Evolutionary conservation across 192 early-diverging fungal species (phyloP).

Genomic region (Neocallimastix lanati): DNA sequence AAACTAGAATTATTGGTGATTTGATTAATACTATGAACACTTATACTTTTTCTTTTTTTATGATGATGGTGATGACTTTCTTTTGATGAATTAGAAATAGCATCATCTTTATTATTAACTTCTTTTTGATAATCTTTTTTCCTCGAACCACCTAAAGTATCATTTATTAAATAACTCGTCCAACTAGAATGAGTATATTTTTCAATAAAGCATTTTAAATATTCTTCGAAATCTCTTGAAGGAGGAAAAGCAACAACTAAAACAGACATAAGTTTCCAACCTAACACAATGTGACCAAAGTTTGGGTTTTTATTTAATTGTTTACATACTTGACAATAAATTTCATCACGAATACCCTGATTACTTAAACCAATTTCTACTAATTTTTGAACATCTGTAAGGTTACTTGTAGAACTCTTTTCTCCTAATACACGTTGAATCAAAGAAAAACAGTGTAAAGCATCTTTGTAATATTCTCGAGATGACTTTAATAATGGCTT

Average conservation of each 20-base stretch:
- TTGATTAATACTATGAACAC: no score
- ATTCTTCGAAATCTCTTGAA: slow-evolving; percentile 68
- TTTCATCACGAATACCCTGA: slow-evolving; percentile 72
- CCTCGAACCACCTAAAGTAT: background rate
- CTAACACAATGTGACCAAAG: slow-evolving; percentile 7
- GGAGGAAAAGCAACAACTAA: slow-evolving; percentile 75
- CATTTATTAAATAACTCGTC: background rate
- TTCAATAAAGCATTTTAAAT: slow-evolving; percentile 59
- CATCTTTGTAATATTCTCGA: slow-evolving; percentile 65
- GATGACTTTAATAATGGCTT: slow-evolving; percentile 48
- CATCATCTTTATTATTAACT: background rate
- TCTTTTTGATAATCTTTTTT: no score
- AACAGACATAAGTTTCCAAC: slow-evolving; percentile 73
- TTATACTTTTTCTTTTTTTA: no score
- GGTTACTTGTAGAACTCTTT: slow-evolving; percentile 6
- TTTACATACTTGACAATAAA: slow-evolving; percentile 79
- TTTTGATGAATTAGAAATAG: no score
- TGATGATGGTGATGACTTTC: no score
- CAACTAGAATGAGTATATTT: slow-evolving; percentile 26
- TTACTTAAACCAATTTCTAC: slow-evolving; percentile 55
- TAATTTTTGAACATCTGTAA: slow-evolving; percentile 51
- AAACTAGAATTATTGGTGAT: no score
- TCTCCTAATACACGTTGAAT: slow-evolving; percentile 76
- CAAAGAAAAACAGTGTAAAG: slow-evolving; percentile 61
- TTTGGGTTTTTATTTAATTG: background rate